phyloP scores from a whole-genome alignment of 306 rosid genomes.

The Trifolium pratense region DNA sequence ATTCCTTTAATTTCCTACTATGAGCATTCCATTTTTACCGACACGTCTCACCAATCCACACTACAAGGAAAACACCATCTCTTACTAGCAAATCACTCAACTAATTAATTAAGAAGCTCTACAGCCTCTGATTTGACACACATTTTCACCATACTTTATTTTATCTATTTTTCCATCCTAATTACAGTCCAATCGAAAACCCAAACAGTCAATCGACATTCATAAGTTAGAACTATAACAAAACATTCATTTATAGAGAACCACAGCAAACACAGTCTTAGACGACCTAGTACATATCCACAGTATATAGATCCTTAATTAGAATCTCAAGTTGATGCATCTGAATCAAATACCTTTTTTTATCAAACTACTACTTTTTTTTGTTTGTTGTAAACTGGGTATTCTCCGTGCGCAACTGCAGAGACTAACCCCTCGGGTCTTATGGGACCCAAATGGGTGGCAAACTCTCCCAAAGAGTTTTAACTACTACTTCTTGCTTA shows the following conservation, averaged over 20 bases:
- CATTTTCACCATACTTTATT: background rate
- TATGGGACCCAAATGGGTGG: too few species aligned
- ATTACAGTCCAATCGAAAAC: conserved; percentile 9
- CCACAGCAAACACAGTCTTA: conserved; percentile 3
- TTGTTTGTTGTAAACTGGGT: too few species aligned
- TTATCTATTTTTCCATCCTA: background rate
- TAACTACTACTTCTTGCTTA: background rate
- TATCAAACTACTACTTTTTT: too few species aligned
- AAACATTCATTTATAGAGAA: conserved; percentile 13
- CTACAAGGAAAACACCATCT: background rate
- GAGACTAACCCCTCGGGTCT: too few species aligned
- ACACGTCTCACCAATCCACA: conserved; percentile 13
- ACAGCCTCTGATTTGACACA: background rate
- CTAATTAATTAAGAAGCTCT: background rate
- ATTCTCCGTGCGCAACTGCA: too few species aligned
- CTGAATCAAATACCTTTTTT: background rate
- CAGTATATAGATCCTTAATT: background rate
- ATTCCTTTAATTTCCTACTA: conserved; percentile 3
- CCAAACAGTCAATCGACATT: conserved; percentile 17
- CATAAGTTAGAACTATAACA: background rate
- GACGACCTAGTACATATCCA: background rate
- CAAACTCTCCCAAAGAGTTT: too few species aligned
- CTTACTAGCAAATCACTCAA: background rate
- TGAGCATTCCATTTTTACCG: background rate
- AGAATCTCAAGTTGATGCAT: background rate